These are phyloP conservation scores for Podaxis sp. DNA, from an alignment of 768 basidiomycete species.

Conservation along the genomic window DNA sequence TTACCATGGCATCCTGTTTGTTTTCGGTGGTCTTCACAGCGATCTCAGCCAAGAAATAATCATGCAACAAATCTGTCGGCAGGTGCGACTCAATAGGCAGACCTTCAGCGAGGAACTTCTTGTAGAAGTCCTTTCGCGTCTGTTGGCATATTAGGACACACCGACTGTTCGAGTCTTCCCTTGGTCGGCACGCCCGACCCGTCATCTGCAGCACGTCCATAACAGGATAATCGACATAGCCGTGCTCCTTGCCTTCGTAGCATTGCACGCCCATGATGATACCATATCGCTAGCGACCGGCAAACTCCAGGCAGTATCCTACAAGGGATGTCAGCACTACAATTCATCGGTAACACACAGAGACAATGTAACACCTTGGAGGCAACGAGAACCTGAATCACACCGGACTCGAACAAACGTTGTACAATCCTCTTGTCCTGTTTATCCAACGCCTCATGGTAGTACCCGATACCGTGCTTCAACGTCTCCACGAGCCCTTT, in stretches of 20 bases:
- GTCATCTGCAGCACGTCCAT: constrained; percentile 99
- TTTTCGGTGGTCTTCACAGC: constrained; percentile 99
- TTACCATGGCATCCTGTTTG: constrained; percentile 97
- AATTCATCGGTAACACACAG: neutral
- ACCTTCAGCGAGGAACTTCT: constrained; percentile 95
- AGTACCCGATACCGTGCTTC: constrained; percentile 90
- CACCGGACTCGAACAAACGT: constrained; percentile 88
- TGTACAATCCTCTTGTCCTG: constrained; percentile 96
- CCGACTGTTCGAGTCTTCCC: constrained; percentile 84
- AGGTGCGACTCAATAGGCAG: constrained; percentile 96
- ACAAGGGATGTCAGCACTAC: neutral
- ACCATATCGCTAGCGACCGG: constrained; percentile 97
- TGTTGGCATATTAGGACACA: constrained; percentile 83
- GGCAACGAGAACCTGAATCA: constrained; percentile 91
- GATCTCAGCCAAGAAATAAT: constrained; percentile 98
- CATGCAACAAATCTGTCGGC: constrained; percentile 86
- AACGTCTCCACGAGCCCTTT: constrained; percentile 73
- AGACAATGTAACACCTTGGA: constrained; percentile 64
- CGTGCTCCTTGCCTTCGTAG: constrained; percentile 96
- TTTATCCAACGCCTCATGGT: constrained; percentile 89
- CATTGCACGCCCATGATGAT: constrained; percentile 99
- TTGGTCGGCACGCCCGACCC: constrained; percentile 94
- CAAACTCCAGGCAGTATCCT: constrained; percentile 97
- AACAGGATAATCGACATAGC: constrained; percentile 97
- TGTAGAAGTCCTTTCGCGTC: constrained; percentile 76